Evolutionary conservation across 2,329 filamentous ascomycete species (phyloP).

Genomic region (Blumeria hordei): DNA sequence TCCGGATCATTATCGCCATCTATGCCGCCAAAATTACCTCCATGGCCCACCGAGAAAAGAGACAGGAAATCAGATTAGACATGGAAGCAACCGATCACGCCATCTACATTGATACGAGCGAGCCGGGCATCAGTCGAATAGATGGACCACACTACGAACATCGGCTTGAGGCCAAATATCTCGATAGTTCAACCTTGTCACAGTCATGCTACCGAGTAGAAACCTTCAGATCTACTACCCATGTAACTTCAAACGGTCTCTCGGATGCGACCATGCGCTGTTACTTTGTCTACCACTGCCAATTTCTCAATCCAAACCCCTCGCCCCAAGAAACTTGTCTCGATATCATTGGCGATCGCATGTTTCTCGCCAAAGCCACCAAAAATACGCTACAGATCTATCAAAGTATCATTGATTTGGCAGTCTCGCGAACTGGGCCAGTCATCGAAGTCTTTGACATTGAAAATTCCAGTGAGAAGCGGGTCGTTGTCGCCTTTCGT

Average conservation of each 20-base stretch:
- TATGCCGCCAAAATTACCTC: conserved; percentile 94
- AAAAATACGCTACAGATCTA: conserved; percentile 91
- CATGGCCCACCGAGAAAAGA: conserved; percentile 78
- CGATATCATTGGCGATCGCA: conserved; percentile 75
- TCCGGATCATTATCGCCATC: conserved; percentile 82
- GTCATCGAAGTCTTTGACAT: conserved; percentile 98
- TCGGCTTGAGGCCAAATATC: conserved; percentile 82
- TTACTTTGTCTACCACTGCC: conserved; percentile 97
- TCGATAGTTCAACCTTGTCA: conserved; percentile 41
- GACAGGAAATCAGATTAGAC: conserved; percentile 79
- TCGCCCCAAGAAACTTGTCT: conserved; percentile 61
- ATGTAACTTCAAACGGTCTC: conserved; percentile 37
- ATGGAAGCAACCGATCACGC: conserved; percentile 90
- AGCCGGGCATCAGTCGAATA: conserved; percentile 54
- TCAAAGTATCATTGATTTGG: conserved; percentile 72
- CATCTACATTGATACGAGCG: conserved; percentile 95
- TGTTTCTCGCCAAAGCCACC: conserved; percentile 89
- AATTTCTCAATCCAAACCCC: conserved; percentile 58
- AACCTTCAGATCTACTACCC: conserved; percentile 80
- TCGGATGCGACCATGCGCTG: conserved; percentile 72
- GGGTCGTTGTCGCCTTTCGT: conserved; percentile 83
- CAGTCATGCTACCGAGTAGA: conserved; percentile 68
- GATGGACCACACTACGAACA: conserved; percentile 80
- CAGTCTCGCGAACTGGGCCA: conserved; percentile 64
- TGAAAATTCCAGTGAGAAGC: conserved; percentile 73